A percentile compares a stretch with the other conserved stretches of the same genome.
phyloP scores from a whole-genome alignment of 306 rosid genomes.

The Malus sieversii region DNA sequence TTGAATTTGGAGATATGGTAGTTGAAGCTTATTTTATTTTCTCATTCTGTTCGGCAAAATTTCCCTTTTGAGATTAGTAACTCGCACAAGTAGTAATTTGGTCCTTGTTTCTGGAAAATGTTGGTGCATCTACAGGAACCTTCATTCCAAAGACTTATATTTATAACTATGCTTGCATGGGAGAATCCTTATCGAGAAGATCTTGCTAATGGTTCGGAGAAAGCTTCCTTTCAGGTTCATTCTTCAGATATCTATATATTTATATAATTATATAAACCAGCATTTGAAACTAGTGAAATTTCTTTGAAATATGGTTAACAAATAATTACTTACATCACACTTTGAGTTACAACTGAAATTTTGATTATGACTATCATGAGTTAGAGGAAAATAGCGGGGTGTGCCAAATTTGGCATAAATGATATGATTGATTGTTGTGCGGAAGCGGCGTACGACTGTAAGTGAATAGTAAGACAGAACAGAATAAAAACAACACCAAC shows the following conservation, averaged over 20 bases:
- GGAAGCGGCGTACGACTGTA: too few species aligned
- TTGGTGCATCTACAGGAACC: constrained; percentile 59
- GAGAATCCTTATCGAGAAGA: constrained; percentile 64
- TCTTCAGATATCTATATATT: neutral
- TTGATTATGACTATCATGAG: neutral
- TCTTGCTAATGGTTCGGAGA: constrained; percentile 41
- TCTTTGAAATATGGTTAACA: neutral
- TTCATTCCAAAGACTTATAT: constrained; percentile 79
- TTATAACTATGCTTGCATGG: constrained; percentile 96
- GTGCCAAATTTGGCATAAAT: neutral
- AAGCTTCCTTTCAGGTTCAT: constrained; percentile 73
- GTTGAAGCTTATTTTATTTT: neutral
- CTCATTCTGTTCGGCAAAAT: neutral
- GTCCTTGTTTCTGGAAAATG: constrained; percentile 8
- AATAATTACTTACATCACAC: neutral
- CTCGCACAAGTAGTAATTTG: neutral
- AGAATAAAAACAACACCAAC: too few species aligned
- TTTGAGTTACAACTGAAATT: neutral
- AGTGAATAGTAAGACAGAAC: too few species aligned
- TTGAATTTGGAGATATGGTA: neutral
- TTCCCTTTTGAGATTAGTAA: neutral
- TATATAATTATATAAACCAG: neutral
- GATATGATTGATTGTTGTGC: too few species aligned
- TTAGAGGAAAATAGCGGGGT: neutral
- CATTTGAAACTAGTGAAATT: neutral